phyloP scores from a whole-genome alignment of 345 rosid genomes.

The Eucalyptus regnans region DNA sequence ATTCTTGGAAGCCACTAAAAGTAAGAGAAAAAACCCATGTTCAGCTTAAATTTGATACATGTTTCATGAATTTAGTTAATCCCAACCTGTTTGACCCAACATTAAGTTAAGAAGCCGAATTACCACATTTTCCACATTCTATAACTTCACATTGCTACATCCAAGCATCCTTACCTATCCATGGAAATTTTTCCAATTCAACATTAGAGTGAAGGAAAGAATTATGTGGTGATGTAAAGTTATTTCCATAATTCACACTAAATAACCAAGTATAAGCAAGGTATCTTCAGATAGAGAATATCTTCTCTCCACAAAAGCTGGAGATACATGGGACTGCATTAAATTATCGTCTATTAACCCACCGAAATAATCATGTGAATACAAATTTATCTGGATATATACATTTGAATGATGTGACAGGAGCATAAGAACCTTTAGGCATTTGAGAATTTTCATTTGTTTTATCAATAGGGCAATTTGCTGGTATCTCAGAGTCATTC shows the following conservation, averaged over 20 bases:
- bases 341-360: not conserved
- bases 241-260: not conserved
- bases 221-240: not conserved
- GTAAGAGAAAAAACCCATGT: not conserved
- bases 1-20: not conserved
- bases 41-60: not conserved
- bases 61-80: not conserved
- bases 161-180: not conserved
- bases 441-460: slow-evolving; percentile 10
- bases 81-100: not conserved
- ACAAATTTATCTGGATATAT: not conserved
- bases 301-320: not conserved
- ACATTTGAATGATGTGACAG: not conserved
- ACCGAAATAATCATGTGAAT: not conserved
- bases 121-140: not conserved
- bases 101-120: not conserved
- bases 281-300: not conserved
- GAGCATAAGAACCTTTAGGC: slow-evolving; percentile 17
- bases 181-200: not conserved
- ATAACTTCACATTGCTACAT: not conserved
- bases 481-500: slow-evolving; percentile 6
- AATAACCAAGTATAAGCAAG: not conserved
- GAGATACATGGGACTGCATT: not conserved
- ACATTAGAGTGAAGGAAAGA: not conserved
- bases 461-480: slow-evolving; percentile 3